These are phyloP conservation scores for Casuarina glauca DNA, from an alignment of 306 rosid species.

Conservation along the genomic window DNA sequence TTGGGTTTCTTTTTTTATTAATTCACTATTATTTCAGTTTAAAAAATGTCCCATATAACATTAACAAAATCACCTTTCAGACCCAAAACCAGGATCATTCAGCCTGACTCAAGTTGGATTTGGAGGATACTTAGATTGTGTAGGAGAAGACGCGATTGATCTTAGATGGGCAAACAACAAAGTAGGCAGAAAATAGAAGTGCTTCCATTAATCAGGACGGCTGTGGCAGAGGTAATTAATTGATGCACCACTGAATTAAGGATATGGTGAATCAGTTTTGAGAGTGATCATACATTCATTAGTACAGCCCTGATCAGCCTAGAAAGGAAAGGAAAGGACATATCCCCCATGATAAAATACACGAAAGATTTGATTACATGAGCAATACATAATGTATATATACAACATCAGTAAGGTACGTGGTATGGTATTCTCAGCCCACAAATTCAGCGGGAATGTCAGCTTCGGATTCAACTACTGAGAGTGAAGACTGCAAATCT, in stretches of 20 bases:
- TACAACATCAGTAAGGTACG: not conserved
- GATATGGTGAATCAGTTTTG: too few species aligned
- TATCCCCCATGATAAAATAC: not conserved
- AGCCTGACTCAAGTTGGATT: not conserved
- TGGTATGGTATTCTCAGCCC: conserved; percentile 23
- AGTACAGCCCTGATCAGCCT: too few species aligned
- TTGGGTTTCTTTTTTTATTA: too few species aligned
- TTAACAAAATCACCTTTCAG: not conserved
- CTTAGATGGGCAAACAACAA: too few species aligned
- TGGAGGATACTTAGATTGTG: not conserved
- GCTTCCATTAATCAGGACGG: too few species aligned
- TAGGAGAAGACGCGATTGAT: too few species aligned
- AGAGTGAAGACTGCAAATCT: not conserved
- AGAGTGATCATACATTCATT: too few species aligned
- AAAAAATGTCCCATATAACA: too few species aligned
- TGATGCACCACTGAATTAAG: too few species aligned
- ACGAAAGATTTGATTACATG: not conserved
- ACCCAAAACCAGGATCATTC: not conserved
- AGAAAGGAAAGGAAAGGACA: not conserved
- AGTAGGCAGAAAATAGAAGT: too few species aligned
- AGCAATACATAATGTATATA: conserved; percentile 14
- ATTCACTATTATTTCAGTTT: not conserved
- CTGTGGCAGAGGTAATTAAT: too few species aligned
- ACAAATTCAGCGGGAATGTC: conserved; percentile 19
- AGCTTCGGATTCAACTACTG: not conserved